Evolutionary conservation across 345 rosid genomes (phyloP).

Genomic region (Eucalyptus regnans): DNA sequence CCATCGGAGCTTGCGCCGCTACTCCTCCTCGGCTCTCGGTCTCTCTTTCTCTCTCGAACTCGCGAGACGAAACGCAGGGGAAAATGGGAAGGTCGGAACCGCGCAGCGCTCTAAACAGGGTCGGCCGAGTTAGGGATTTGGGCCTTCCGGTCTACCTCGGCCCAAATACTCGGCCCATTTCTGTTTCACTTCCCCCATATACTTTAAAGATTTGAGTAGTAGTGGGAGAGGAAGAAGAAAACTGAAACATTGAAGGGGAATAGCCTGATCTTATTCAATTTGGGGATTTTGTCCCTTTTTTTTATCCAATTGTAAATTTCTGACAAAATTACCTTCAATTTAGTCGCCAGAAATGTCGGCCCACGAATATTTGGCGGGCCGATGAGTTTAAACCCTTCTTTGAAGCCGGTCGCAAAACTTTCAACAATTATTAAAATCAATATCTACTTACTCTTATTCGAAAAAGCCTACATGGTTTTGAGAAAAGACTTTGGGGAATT

Average conservation of each 20-base stretch:
- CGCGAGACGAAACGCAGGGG: not conserved
- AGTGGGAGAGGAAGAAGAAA: not conserved
- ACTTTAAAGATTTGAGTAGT: not conserved
- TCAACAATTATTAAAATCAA: not conserved
- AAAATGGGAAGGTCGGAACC: not conserved
- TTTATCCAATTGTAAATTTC: not conserved
- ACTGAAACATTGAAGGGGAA: not conserved
- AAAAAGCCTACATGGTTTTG: fast-evolving
- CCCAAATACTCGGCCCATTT: not conserved
- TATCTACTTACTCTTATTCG: not conserved
- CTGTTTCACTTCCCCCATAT: not conserved
- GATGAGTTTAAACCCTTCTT: not conserved
- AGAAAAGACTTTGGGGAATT: not conserved
- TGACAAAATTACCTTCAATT: not conserved
- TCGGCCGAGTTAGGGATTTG: not conserved
- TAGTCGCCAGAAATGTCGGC: fast-evolving
- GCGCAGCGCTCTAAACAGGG: not conserved
- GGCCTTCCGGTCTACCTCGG: not conserved
- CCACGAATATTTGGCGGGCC: fast-evolving
- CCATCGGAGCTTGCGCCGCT: not conserved
- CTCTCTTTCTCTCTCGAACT: not conserved
- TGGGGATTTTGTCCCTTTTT: not conserved
- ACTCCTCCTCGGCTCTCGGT: conserved; percentile 6
- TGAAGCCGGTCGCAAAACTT: fast-evolving
- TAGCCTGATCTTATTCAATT: not conserved